Base-by-base conservation (phyloP, 1,284 basidiomycete species). In the Violaceomyces palustris region DNA sequence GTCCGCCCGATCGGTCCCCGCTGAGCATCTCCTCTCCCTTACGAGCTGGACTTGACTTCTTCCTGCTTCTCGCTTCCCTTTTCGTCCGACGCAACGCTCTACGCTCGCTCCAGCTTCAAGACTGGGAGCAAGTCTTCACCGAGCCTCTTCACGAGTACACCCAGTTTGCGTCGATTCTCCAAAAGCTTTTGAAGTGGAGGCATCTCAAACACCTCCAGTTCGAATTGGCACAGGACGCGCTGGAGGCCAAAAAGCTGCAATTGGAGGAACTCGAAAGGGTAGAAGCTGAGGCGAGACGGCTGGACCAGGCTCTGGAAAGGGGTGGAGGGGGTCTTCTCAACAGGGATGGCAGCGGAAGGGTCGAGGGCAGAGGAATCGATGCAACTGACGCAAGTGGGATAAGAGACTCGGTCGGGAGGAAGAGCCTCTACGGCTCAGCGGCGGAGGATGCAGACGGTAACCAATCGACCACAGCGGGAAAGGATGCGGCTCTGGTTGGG, bases 141-240 rank as follows among this genome's bases (percentile, higher is more conserved):
- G 94, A 99, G 73, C 94, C 94, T 3, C 75, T 98, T 38, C 87
- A 94, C 67, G 92, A 96, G 71, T 98, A 98, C 74, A 79, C 85
- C 28, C 93, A 98, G 74, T 99, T 97, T 71, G 90, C 88, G 7
- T 78, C 81, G 10, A 91, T 97, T 64, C 94, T 99, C 76, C 92
- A 89, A 77, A 87, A 87, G 67, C 78, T 97, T 18, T 82, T 99
- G 38, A 83, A 83, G 1, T 99, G 94, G 77, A 84, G 94, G 24
- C 94, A 98, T 74, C 88, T 93, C 75, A 98, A 98, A 76, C 92
- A 99, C 62, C 87, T 93, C 9, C 94, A 99, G 74, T 92, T 87
- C 67, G 94, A 98, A 76, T 86, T 94, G 79, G 93, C 93, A 0
- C 87, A 92, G 72, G 93, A 97, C 68, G 80, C 81, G 23, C 78